Base-by-base conservation (phyloP, 176 grass and related monocot species). In the Triticum turgidum region DNA sequence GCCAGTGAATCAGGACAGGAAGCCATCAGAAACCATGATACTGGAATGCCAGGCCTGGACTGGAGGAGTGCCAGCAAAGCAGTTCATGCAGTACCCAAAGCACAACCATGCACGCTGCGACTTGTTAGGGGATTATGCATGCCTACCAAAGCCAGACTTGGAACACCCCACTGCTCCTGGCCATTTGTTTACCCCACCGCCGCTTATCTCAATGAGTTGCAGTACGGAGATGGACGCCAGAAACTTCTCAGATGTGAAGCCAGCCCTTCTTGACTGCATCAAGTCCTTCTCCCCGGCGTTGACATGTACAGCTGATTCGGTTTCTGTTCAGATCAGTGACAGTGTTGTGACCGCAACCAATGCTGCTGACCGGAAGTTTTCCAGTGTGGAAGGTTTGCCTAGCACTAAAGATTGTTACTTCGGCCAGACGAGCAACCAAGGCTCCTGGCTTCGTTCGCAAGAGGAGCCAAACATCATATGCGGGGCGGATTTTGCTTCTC, bases 71-170 rank as follows among this genome's bases (percentile, higher is more conserved):
- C 87, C 94, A 79, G 47, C 88, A 12, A 82, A 92, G 83, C 94
- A 96, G 82, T 93, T 94, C 67, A 94, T 94, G 92, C 94, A 99
- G 74, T 94, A 94, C 41, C 93, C 92, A 71, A 91, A 92, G 70
- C 95, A 93, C 69, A 92, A 94, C 89, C 86, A 85, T 86, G 90
- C 92, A 77, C 84, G 87, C 11, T 93, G 95, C 32, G 77, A 89
- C 70, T 84, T 98, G 71, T 76, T 98, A 85, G 87, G 85, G 63
- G 96, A 94, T 81, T 96, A 90, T 87, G 92, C 94, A 72, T 99
- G 94, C 87, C 68, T 94, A 51, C 90, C 94, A 25, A 94, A 90
- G 69, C 87, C 88, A 61, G 87, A 96, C 80, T 88, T 89, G 29
- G 83, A 92, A 52, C 76, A 87, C 65, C 59, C 81, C 27, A 71